Evolutionary conservation across 2,329 filamentous ascomycete genomes (phyloP).

Genomic region (Verticillium dahliae): DNA sequence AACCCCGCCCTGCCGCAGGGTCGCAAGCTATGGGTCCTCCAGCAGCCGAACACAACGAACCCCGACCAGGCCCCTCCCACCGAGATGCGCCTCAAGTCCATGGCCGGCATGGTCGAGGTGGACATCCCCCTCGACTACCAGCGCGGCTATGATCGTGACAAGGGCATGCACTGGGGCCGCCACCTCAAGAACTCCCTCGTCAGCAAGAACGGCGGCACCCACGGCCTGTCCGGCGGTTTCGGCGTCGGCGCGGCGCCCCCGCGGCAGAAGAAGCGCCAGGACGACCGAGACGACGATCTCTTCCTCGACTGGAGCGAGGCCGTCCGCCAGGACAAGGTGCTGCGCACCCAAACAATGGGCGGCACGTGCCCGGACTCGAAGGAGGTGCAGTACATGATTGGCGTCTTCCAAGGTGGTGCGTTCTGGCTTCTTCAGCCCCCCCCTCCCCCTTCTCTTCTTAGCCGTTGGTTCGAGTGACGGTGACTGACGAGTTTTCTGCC

Average conservation of each 20-base stretch:
- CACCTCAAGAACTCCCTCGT: constrained; percentile 57
- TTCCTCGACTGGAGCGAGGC: constrained; percentile 60
- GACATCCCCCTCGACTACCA: constrained; percentile 77
- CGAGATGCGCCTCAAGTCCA: constrained; percentile 75
- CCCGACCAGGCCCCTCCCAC: constrained; percentile 52
- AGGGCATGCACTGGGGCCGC: constrained; percentile 78
- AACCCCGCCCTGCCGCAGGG: constrained; percentile 61
- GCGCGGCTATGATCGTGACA: constrained; percentile 72
- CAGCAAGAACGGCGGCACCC: constrained; percentile 56
- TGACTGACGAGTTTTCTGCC: neutral
- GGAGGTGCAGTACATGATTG: constrained; percentile 82
- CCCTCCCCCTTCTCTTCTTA: neutral
- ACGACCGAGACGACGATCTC: constrained; percentile 37
- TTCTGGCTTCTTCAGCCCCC: constrained; percentile 10
- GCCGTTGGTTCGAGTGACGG: neutral
- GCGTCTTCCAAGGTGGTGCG: constrained; percentile 78
- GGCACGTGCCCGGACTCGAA: constrained; percentile 68
- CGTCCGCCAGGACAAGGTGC: constrained; percentile 61
- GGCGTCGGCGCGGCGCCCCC: constrained; percentile 48
- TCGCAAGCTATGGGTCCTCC: constrained; percentile 71
- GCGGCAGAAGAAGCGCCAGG: constrained; percentile 20
- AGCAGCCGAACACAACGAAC: constrained; percentile 75
- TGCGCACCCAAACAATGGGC: constrained; percentile 77
- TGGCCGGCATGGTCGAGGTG: constrained; percentile 79
- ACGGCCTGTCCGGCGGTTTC: constrained; percentile 68